phyloP scores from a whole-genome alignment of 805 yeast species.

The Kodamaea neixiangensis region DNA sequence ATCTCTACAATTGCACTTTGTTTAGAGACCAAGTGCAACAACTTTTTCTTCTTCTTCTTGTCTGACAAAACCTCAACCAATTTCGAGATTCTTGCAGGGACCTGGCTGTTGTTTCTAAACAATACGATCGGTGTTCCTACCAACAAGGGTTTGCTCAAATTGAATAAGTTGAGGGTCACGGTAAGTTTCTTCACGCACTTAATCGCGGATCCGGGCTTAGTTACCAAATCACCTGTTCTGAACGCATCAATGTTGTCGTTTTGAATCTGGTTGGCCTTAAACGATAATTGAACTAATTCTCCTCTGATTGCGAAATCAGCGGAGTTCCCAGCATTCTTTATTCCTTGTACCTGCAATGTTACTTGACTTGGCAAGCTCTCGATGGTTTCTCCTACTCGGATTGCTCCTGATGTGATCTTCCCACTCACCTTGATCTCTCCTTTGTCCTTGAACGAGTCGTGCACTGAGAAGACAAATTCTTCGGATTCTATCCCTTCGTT shows the following conservation, averaged over 20 bases:
- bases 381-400: slow-evolving; percentile 72
- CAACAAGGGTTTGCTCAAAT: slow-evolving; percentile 65
- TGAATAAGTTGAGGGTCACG: slow-evolving; percentile 34
- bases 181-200: slow-evolving; percentile 29
- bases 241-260: slow-evolving; percentile 57
- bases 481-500: slow-evolving; percentile 20
- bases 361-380: slow-evolving; percentile 55
- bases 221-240: slow-evolving; percentile 57
- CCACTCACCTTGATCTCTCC: slow-evolving; percentile 60
- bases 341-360: slow-evolving; percentile 43
- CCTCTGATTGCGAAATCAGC: slow-evolving; percentile 63
- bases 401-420: slow-evolving; percentile 63
- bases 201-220: slow-evolving; percentile 27
- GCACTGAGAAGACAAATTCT: slow-evolving; percentile 59
- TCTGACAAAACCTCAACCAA: slow-evolving; percentile 32
- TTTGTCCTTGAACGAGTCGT: slow-evolving; percentile 57
- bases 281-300: slow-evolving; percentile 51
- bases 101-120: slow-evolving; percentile 73
- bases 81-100: slow-evolving; percentile 64
- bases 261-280: slow-evolving; percentile 47
- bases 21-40: slow-evolving; percentile 58
- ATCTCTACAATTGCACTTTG: slow-evolving; percentile 61
- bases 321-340: slow-evolving; percentile 34
- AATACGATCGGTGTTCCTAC: slow-evolving; percentile 78
- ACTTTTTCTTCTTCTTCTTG: slow-evolving; percentile 27